phyloP scores from a whole-genome alignment of 352 stramenopile genomes.

The Globisporangium mamillatum region DNA sequence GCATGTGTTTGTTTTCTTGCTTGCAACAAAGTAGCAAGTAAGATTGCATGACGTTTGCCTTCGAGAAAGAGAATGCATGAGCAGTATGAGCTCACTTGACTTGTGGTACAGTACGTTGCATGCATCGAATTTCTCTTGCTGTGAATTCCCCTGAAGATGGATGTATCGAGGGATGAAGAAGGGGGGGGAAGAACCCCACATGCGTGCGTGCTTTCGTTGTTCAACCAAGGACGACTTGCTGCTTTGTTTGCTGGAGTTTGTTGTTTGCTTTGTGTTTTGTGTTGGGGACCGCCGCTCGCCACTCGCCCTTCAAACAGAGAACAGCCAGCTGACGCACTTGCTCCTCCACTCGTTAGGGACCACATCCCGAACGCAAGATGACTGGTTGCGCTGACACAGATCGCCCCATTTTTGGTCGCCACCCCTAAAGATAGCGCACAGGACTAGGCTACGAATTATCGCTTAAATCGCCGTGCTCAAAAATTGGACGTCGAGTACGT shows the following conservation, averaged over 20 bases:
- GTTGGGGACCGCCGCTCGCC: too few relatives aligned
- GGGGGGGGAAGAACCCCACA: too few relatives aligned
- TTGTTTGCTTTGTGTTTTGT: background rate
- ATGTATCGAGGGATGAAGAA: background rate
- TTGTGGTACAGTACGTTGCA: background rate
- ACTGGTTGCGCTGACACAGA: slow-evolving; percentile 7
- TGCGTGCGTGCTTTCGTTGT: background rate
- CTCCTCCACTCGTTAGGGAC: background rate
- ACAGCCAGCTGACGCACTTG: slow-evolving; percentile 1
- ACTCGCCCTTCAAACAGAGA: background rate
- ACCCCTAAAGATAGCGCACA: background rate
- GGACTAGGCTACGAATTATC: background rate
- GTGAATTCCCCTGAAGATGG: background rate
- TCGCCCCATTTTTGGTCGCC: background rate
- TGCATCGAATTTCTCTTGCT: background rate
- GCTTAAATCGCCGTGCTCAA: background rate
- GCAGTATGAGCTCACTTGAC: background rate
- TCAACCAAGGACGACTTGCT: background rate
- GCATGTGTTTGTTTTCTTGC: background rate
- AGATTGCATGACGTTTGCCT: background rate
- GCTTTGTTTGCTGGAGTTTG: background rate
- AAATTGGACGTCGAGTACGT: background rate
- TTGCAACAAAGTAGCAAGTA: background rate
- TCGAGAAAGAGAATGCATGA: background rate
- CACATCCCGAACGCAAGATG: background rate